A percentile compares a stretch with the other conserved stretches of the same genome.
Evolutionary conservation across 2,329 filamentous ascomycete genomes (phyloP).

Genomic region (Xylaria sp.): DNA sequence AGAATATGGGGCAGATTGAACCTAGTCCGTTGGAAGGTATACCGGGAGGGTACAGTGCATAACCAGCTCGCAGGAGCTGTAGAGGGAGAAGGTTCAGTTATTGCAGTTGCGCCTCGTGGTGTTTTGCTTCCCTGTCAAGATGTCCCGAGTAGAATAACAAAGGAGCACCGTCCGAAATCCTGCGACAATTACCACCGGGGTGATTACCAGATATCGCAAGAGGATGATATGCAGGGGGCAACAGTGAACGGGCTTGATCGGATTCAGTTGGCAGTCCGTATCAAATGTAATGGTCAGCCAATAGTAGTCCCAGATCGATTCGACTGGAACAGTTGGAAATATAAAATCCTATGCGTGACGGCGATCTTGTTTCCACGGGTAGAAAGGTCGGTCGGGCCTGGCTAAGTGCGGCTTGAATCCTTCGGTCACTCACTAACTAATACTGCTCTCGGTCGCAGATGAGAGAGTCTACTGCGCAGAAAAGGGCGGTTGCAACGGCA

Average conservation of each 20-base stretch:
- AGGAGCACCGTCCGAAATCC: neutral
- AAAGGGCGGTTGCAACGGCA: constrained; percentile 7
- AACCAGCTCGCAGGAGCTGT: constrained; percentile 4
- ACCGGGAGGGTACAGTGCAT: constrained; percentile 8
- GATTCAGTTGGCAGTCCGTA: constrained; percentile 2
- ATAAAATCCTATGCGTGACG: constrained; percentile 6
- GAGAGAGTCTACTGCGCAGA: neutral
- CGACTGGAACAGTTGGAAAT: neutral
- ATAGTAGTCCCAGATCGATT: constrained; percentile 5
- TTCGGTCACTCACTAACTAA: neutral
- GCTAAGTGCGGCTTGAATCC: constrained; percentile 5
- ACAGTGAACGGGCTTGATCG: constrained; percentile 6
- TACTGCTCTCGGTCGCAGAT: neutral
- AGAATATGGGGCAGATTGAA: constrained; percentile 5
- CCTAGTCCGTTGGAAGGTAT: constrained; percentile 11
- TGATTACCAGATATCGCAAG: constrained; percentile 5
- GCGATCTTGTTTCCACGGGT: constrained; percentile 6
- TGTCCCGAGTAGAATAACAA: neutral
- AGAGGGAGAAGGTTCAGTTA: constrained; percentile 2
- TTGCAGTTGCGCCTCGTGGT: constrained; percentile 3
- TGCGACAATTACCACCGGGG: neutral
- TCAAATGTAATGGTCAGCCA: neutral
- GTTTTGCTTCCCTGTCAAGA: neutral
- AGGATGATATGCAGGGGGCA: constrained; percentile 2
- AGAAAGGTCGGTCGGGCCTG: neutral